Percentiles rank a stretch among this genome's conserved stretches.
Conservation (phyloP, 208 protist species). For the Wallacemonas rigidus region DNA sequence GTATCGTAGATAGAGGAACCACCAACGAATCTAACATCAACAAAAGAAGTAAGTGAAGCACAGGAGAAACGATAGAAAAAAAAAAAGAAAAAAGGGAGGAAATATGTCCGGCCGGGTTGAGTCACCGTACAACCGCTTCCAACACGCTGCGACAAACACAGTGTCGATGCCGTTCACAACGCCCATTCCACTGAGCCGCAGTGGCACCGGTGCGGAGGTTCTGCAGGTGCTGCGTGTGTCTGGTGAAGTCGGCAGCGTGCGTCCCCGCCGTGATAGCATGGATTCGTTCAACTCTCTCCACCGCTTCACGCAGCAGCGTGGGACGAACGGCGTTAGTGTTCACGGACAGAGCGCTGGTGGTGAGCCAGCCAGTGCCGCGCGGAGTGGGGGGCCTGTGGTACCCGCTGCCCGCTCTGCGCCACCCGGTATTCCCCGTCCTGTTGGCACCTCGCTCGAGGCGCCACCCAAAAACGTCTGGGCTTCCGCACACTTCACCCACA, state of each 20-base stretch:
- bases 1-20: too few relatives aligned
- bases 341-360: slow-evolving; percentile 1
- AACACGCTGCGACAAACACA: slow-evolving; percentile 12
- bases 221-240: slow-evolving; percentile 12
- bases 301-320: slow-evolving; percentile 11
- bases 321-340: slow-evolving; percentile 5
- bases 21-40: too few relatives aligned
- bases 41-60: too few relatives aligned
- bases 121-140: slow-evolving; percentile 16
- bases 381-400: neutral
- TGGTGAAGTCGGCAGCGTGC: neutral
- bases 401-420: neutral
- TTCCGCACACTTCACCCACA: slow-evolving; percentile 13
- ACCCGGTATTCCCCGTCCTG: neutral
- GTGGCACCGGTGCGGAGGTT: slow-evolving; percentile 9
- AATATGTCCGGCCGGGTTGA: neutral
- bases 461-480: slow-evolving; percentile 10
- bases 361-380: too few relatives aligned
- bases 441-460: neutral
- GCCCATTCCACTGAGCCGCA: slow-evolving; percentile 5
- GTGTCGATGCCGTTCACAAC: neutral
- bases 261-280: slow-evolving; percentile 15
- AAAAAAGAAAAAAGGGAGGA: slow-evolving; percentile 5
- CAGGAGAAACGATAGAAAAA: neutral
- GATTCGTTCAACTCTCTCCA: slow-evolving; percentile 18